Evolutionary conservation across 805 yeast species (phyloP).

Genomic region (Komagataella phaffii): DNA sequence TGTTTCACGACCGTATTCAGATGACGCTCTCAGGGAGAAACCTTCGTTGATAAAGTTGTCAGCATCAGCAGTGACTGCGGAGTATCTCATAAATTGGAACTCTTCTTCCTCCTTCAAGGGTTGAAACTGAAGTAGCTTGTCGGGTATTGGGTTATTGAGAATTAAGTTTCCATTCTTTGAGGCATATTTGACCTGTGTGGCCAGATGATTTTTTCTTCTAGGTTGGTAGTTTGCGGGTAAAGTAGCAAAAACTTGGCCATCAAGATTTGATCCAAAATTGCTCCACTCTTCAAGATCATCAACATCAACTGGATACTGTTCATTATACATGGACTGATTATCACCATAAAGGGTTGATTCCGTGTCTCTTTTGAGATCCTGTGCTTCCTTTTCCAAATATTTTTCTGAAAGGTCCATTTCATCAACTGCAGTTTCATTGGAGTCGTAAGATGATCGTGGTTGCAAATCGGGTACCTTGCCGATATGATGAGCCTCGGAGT

Average conservation of each 20-base stretch:
- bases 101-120: conserved; percentile 87
- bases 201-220: conserved; percentile 20
- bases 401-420: neutral
- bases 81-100: conserved; percentile 90
- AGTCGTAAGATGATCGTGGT: neutral
- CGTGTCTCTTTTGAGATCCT: neutral
- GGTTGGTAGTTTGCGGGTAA: conserved; percentile 20
- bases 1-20: conserved; percentile 79
- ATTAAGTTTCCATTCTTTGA: conserved; percentile 75
- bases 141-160: conserved; percentile 89
- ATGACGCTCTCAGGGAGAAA: conserved; percentile 65
- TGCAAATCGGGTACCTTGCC: conserved; percentile 5
- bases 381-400: neutral
- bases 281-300: conserved; percentile 1
- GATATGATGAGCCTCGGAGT: neutral
- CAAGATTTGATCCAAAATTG: conserved; percentile 8
- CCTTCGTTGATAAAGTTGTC: conserved; percentile 73
- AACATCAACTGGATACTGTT: neutral
- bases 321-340: neutral
- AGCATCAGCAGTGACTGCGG: conserved; percentile 93
- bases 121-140: conserved; percentile 69
- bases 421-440: neutral
- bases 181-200: conserved; percentile 47
- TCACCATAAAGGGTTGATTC: neutral
- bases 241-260: conserved; percentile 17